A percentile compares a stretch with the other conserved stretches of the same genome.
phyloP scores from a whole-genome alignment of 1,284 basidiomycete species.

The Ustilago shanxiensis region DNA sequence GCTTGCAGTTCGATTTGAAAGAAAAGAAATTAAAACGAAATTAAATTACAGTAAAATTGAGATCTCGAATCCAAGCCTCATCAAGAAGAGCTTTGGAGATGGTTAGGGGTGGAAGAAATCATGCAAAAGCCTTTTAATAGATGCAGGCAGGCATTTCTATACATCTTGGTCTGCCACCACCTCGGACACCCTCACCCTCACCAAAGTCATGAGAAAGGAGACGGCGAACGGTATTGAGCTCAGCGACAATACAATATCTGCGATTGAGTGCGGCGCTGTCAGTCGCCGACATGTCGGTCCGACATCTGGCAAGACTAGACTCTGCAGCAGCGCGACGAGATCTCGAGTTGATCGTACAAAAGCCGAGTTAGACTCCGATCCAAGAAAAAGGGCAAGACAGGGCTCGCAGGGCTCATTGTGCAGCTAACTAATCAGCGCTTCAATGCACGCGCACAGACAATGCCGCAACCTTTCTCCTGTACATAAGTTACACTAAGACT shows the following conservation, averaged over 20 bases:
- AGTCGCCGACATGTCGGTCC: no score
- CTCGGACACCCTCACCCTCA: no score
- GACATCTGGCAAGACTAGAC: not conserved
- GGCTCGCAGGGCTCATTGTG: no score
- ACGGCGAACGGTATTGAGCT: not conserved
- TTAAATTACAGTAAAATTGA: no score
- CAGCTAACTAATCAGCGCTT: not conserved
- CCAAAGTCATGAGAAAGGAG: no score
- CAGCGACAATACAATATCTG: not conserved
- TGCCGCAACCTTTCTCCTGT: not conserved
- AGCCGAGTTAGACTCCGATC: not conserved
- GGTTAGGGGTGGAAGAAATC: not conserved
- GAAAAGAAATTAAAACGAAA: no score
- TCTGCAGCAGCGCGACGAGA: not conserved
- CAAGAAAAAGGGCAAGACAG: not conserved
- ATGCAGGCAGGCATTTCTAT: no score
- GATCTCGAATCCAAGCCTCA: not conserved
- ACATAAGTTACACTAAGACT: conserved; percentile 9
- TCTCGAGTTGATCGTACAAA: not conserved
- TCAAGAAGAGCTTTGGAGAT: not conserved
- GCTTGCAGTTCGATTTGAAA: conserved; percentile 4
- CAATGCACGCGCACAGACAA: conserved; percentile 5
- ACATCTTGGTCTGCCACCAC: no score
- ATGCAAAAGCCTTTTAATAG: no score
- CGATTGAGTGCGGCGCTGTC: no score